Conservation (phyloP, 768 basidiomycete species). For the Auriculariales sp. region DNA sequence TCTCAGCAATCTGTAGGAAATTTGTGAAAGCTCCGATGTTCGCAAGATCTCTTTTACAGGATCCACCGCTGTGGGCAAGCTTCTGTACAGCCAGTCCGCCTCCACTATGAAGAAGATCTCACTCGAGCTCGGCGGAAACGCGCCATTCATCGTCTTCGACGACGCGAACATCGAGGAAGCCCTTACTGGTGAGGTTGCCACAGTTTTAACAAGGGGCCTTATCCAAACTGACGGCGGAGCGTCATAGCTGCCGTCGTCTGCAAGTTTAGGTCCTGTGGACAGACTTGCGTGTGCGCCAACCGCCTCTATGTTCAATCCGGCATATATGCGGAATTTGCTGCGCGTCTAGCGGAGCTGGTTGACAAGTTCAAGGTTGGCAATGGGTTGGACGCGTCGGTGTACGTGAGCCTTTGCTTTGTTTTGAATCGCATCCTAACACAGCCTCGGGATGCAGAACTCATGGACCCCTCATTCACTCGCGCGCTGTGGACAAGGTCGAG, state of each 20-base stretch:
- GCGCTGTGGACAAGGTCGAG: conserved; percentile 74
- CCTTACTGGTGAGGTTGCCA: conserved; percentile 23
- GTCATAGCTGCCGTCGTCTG: conserved; percentile 46
- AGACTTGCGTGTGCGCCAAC: conserved; percentile 83
- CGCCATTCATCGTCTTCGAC: conserved; percentile 93
- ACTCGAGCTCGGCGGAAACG: conserved; percentile 85
- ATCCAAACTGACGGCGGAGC: conserved; percentile 1
- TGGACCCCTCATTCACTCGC: conserved; percentile 83
- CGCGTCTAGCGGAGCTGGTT: conserved; percentile 72
- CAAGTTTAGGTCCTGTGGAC: conserved; percentile 73
- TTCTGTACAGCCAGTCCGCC: conserved; percentile 56
- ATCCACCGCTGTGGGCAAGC: conserved; percentile 67
- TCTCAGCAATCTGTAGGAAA: too few relatives aligned
- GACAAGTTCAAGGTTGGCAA: conserved; percentile 76
- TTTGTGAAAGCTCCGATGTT: conserved; percentile 78
- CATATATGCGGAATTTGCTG: conserved; percentile 86
- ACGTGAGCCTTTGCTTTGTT: conserved; percentile 14
- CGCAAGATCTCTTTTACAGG: conserved; percentile 90
- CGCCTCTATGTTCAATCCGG: conserved; percentile 85
- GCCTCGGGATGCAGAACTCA: conserved; percentile 51
- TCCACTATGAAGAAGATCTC: conserved; percentile 73
- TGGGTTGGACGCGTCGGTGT: conserved; percentile 69
- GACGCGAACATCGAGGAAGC: conserved; percentile 91
- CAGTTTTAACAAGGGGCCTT: too few relatives aligned
- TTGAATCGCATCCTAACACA: background rate